Base-by-base conservation (phyloP, 768 basidiomycete species). In the Rhodosporidiobolus odoratus region DNA sequence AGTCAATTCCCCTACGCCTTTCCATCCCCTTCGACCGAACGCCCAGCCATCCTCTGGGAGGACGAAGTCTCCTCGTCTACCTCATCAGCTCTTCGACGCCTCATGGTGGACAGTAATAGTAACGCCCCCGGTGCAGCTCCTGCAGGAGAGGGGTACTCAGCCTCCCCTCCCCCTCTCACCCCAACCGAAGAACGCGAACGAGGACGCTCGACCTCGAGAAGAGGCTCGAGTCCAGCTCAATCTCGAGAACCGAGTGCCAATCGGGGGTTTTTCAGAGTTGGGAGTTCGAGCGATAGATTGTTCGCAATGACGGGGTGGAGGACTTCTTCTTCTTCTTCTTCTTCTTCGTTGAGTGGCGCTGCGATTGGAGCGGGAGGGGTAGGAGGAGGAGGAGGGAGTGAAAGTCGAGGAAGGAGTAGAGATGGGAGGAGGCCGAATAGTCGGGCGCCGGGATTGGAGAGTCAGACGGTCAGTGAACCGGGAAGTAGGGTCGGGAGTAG, bases 261-360 rank as follows among this genome's bases (percentile, higher is more conserved):
- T 27, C 52, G 45, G 23, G 63, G 63, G 15, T 71, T 71, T 61
- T 71, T 71, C 56, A 41, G 69, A 37, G 62, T 53, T 16, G 60
- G 54, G 1, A 50, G 45, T 21, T 37, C 47, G 21, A 40, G 45
- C 17, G 69, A 71, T 34, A 21, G 69, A 19, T 35, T 66, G 38
- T 66, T 65, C 27, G 37, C 64, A 12, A 65, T 71, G 69, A 21
- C 60, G 37, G 69, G 69, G 1, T 66, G 69, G 64, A n/a, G 69
- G 30, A 43, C 47, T 4, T 48, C 60, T 34, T 45, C 58, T n/a
- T 50, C 48, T 17, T 45, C 43, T 9, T 9, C 13, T 13, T 9
- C 19, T n/a, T n/a, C n/a, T n/a, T n/a, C n/a, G n/a, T n/a, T n/a
- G n/a, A n/a, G n/a, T n/a, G n/a, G n/a, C n/a, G n/a, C n/a, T n/a